A percentile compares a stretch with the other conserved stretches of the same genome.
Conservation (phyloP, 306 rosid species). For the Fagus crenata region DNA sequence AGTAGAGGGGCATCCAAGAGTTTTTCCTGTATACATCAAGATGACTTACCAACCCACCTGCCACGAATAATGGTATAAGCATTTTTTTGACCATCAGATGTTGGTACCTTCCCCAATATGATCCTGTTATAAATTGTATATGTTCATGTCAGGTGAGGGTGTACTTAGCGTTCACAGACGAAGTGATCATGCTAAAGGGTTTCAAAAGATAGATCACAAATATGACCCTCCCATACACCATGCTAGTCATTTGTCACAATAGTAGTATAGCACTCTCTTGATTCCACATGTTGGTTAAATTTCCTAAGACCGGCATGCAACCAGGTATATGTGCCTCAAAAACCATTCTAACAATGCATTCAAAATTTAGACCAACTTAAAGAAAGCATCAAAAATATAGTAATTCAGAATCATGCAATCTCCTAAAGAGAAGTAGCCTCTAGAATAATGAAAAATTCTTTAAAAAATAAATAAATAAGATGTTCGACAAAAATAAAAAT, state of each 20-base stretch:
- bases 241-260: slow-evolving; percentile 35
- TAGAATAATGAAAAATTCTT: background rate
- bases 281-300: slow-evolving; percentile 23
- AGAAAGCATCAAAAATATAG: no score
- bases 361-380: background rate
- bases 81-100: slow-evolving; percentile 84
- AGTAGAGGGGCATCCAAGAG: slow-evolving; percentile 37
- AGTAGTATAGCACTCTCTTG: slow-evolving; percentile 28
- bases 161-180: slow-evolving; percentile 52
- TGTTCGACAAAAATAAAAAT: no score
- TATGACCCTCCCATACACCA: slow-evolving; percentile 40
- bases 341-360: background rate
- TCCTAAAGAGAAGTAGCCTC: background rate
- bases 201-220: slow-evolving; percentile 43
- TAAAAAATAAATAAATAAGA: no score
- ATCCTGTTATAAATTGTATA: slow-evolving; percentile 89
- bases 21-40: slow-evolving; percentile 39
- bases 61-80: slow-evolving; percentile 80
- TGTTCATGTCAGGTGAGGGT: slow-evolving; percentile 66
- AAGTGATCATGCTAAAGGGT: slow-evolving; percentile 49
- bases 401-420: background rate
- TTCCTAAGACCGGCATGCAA: slow-evolving; percentile 10
- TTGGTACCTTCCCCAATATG: slow-evolving; percentile 83
- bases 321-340: background rate
- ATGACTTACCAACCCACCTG: slow-evolving; percentile 96